These are phyloP conservation scores for Rhodosporidiobolus odoratus DNA, from an alignment of 768 basidiomycete genomes.

Conservation along the genomic window DNA sequence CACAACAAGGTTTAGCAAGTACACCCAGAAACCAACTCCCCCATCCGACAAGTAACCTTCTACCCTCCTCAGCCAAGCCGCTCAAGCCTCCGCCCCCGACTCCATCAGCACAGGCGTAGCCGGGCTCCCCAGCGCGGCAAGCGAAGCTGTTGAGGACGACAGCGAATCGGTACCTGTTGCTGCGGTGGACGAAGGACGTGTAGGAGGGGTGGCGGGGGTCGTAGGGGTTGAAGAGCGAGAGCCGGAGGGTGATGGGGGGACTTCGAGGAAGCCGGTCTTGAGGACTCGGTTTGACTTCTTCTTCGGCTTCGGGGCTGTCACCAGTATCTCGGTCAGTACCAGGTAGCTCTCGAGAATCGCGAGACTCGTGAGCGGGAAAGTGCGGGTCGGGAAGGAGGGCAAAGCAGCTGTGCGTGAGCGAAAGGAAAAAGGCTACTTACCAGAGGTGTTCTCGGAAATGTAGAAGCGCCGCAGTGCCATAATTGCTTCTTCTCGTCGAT, in stretches of 20 bases:
- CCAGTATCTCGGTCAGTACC: background rate
- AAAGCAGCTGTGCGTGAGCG: background rate
- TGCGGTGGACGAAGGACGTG: no score
- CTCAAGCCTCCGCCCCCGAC: constrained; percentile 2
- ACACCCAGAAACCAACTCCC: no score
- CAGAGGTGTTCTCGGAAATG: constrained; percentile 86
- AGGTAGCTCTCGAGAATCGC: no score
- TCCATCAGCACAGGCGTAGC: background rate
- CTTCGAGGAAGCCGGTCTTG: constrained; percentile 65
- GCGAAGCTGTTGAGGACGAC: no score
- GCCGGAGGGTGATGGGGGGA: constrained; percentile 1
- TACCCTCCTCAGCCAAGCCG: no score
- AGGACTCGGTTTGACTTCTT: constrained; percentile 77
- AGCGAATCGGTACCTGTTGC: no score
- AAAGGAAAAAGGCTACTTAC: constrained; percentile 50
- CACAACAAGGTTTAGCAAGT: no score
- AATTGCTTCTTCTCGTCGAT: constrained; percentile 74
- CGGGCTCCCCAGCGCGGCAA: background rate
- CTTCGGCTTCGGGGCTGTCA: constrained; percentile 77
- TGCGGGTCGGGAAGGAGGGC: no score
- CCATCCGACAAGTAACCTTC: no score
- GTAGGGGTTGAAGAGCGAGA: background rate
- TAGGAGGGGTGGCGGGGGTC: no score
- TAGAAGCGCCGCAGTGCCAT: constrained; percentile 81
- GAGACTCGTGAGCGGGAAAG: background rate